A percentile compares a stretch with the other conserved stretches of the same genome.
Conservation (phyloP, 164 flowering plant genomes). For the Vitis cinerea region DNA sequence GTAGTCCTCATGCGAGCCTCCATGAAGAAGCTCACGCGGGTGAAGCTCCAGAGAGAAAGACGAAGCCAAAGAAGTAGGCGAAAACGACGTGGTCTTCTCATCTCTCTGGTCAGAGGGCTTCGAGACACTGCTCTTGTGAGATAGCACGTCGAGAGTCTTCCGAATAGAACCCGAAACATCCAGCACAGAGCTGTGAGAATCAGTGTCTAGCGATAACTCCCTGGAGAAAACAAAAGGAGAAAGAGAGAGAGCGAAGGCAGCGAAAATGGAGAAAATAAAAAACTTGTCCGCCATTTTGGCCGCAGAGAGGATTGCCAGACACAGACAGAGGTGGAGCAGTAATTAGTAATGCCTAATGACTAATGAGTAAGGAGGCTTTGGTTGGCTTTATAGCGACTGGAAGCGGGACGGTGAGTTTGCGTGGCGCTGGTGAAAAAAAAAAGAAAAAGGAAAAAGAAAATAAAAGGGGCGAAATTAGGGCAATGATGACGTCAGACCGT, state of each 20-base stretch:
- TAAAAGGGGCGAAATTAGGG: no score
- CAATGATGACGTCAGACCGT: no score
- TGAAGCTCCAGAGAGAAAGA: slow-evolving; percentile 27
- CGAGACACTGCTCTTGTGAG: slow-evolving; percentile 9
- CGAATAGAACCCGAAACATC: slow-evolving; percentile 29
- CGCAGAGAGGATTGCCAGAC: background rate
- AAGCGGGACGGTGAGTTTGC: no score
- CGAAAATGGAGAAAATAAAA: background rate
- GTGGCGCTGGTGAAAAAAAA: no score
- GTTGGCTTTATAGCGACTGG: no score
- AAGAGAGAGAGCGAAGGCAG: slow-evolving; percentile 1
- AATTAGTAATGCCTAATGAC: no score
- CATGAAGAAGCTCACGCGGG: slow-evolving; percentile 21
- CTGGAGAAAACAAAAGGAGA: slow-evolving; percentile 10
- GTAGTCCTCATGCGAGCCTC: slow-evolving; percentile 32
- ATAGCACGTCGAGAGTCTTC: slow-evolving; percentile 20
- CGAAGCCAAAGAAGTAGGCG: background rate
- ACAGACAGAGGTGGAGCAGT: no score
- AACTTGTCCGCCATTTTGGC: slow-evolving; percentile 5
- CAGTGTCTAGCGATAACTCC: background rate
- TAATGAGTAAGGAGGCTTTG: no score
- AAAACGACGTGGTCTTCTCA: background rate
- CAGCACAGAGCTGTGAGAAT: slow-evolving; percentile 14
- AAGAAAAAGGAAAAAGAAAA: no score
- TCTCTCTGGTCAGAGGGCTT: slow-evolving; percentile 4